Conservation (phyloP, 1,284 basidiomycete genomes). For the Ceratobasidium sp. region DNA sequence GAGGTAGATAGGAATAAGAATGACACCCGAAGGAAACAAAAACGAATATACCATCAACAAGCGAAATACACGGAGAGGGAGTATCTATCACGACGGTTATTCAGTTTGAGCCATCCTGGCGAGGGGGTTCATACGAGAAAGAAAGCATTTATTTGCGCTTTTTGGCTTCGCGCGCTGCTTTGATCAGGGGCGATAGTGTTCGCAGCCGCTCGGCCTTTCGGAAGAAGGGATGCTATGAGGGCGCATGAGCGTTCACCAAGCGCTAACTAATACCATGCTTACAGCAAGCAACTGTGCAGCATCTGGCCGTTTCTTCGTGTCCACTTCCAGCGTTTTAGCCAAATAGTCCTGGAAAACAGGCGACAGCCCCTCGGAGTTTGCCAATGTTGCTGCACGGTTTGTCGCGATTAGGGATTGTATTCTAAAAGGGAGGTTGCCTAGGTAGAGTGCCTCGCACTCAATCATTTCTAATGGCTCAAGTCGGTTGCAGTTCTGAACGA, state of each 20-base stretch:
- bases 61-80: neutral
- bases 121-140: neutral
- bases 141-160: slow-evolving; percentile 50
- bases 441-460: slow-evolving; percentile 97
- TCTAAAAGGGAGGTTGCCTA: slow-evolving; percentile 96
- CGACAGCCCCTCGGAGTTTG: slow-evolving; percentile 92
- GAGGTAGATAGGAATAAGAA: neutral
- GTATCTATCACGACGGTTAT: neutral
- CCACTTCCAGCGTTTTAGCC: slow-evolving; percentile 91
- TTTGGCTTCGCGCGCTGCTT: slow-evolving; percentile 81
- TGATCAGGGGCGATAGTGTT: slow-evolving; percentile 91
- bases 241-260: neutral
- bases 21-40: neutral
- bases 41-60: neutral
- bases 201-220: slow-evolving; percentile 86
- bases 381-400: slow-evolving; percentile 97
- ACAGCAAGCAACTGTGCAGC: slow-evolving; percentile 87
- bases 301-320: slow-evolving; percentile 92
- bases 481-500: neutral
- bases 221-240: slow-evolving; percentile 86
- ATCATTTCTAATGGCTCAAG: slow-evolving; percentile 85
- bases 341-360: slow-evolving; percentile 93
- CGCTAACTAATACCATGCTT: slow-evolving; percentile 51
- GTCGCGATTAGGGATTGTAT: slow-evolving; percentile 97
- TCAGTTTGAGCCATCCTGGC: neutral